phyloP scores from a whole-genome alignment of 768 basidiomycete genomes.

The Cubamyces lactineus region DNA sequence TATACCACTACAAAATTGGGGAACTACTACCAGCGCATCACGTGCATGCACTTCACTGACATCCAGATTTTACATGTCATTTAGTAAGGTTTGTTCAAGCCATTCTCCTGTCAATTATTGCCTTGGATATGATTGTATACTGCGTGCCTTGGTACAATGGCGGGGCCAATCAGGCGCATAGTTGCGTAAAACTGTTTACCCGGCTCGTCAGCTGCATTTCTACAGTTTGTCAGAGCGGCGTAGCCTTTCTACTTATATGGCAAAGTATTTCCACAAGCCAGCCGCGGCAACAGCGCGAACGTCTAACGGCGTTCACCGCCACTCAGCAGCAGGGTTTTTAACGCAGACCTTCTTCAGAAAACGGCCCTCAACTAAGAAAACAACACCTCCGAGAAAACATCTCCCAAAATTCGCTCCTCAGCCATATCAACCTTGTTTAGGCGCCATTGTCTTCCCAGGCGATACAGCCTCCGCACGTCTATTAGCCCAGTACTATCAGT shows the following conservation, averaged over 20 bases:
- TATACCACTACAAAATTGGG: no score
- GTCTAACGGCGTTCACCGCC: no score
- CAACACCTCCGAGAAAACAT: not conserved
- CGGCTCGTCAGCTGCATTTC: not conserved
- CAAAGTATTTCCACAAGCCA: not conserved
- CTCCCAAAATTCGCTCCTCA: constrained; percentile 1
- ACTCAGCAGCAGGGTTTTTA: no score
- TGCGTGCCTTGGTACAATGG: not conserved
- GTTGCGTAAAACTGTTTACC: constrained; percentile 1
- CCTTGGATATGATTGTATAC: no score
- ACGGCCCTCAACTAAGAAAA: not conserved
- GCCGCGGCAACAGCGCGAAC: not conserved
- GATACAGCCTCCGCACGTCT: not conserved
- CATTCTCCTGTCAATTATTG: no score
- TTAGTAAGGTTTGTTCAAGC: no score
- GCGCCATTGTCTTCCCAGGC: not conserved
- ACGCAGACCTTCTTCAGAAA: not conserved
- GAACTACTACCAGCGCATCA: no score
- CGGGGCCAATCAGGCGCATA: not conserved
- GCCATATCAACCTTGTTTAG: not conserved
- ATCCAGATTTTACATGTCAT: no score
- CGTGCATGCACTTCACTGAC: no score
- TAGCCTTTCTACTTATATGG: constrained; percentile 4
- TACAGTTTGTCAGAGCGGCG: constrained; percentile 3
- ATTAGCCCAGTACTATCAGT: not conserved